Percentiles rank a stretch among this genome's conserved stretches.
These are phyloP conservation scores for Zygosaccharomyces bailii DNA, from an alignment of 805 yeast genomes.

Conservation along the genomic window DNA sequence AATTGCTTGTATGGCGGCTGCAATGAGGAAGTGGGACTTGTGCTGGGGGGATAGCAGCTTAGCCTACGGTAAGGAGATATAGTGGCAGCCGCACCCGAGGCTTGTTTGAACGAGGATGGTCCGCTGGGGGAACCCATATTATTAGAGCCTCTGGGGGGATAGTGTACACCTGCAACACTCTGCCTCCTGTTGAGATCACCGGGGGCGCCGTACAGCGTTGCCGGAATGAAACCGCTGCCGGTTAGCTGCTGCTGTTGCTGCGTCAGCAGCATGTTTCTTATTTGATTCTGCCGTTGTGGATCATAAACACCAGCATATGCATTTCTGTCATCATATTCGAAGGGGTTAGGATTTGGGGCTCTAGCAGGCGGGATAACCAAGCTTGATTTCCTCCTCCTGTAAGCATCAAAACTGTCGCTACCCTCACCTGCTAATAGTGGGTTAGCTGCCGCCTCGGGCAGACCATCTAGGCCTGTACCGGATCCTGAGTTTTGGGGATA, in stretches of 20 bases:
- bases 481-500: neutral
- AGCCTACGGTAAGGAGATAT: slow-evolving; percentile 28
- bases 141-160: slow-evolving; percentile 7
- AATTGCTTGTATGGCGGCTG: slow-evolving; percentile 31
- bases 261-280: slow-evolving; percentile 10
- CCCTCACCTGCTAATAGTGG: slow-evolving; percentile 7
- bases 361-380: slow-evolving; percentile 43
- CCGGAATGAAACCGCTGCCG: slow-evolving; percentile 23
- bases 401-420: slow-evolving; percentile 13
- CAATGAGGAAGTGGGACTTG: slow-evolving; percentile 27
- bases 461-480: slow-evolving; percentile 1
- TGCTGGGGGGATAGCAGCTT: slow-evolving; percentile 30
- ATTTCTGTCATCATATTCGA: slow-evolving; percentile 31
- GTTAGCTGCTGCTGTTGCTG: slow-evolving; percentile 16
- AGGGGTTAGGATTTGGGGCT: slow-evolving; percentile 43
- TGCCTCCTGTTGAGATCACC: slow-evolving; percentile 18
- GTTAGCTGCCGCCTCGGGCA: slow-evolving; percentile 7
- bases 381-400: slow-evolving; percentile 35
- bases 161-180: slow-evolving; percentile 17
- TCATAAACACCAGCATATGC: slow-evolving; percentile 14
- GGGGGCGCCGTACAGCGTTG: slow-evolving; percentile 11
- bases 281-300: slow-evolving; percentile 12
- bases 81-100: slow-evolving; percentile 15
- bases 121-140: slow-evolving; percentile 1
- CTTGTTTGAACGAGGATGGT: slow-evolving; percentile 10